A percentile compares a stretch with the other conserved stretches of the same genome.
phyloP scores from a whole-genome alignment of 208 protist species.

The Leishmania amazonensis region DNA sequence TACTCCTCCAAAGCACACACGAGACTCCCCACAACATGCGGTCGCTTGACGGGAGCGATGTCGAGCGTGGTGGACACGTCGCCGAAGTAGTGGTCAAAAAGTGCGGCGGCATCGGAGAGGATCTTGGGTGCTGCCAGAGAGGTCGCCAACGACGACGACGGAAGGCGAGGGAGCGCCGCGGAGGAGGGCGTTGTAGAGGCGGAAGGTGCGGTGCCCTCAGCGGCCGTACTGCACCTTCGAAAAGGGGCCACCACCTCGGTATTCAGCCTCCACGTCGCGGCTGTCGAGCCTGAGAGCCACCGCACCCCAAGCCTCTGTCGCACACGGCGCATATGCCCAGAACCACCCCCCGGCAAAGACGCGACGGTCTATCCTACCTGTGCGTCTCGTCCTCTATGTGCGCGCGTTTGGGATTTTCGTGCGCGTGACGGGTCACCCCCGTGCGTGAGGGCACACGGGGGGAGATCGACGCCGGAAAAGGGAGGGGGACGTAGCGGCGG shows the following conservation, averaged over 20 bases:
- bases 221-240: not conserved
- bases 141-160: not conserved
- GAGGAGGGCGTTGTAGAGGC: not conserved
- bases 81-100: conserved; percentile 12
- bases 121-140: not conserved
- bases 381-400: not conserved
- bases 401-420: too few species aligned
- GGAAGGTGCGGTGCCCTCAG: not conserved
- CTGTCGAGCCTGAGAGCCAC: not conserved
- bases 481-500: not conserved
- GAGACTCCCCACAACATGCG: conserved; percentile 25
- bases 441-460: not conserved
- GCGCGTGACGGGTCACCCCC: not conserved
- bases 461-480: not conserved
- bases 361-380: not conserved
- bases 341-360: not conserved
- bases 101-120: not conserved
- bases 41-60: conserved; percentile 27
- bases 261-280: not conserved
- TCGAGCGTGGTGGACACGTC: conserved; percentile 28
- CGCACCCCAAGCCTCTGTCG: not conserved
- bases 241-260: not conserved
- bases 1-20: conserved; percentile 20
- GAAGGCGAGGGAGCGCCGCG: not conserved
- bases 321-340: not conserved